phyloP scores from a whole-genome alignment of 768 basidiomycete genomes.

The Peribolospora kevripleyi region DNA sequence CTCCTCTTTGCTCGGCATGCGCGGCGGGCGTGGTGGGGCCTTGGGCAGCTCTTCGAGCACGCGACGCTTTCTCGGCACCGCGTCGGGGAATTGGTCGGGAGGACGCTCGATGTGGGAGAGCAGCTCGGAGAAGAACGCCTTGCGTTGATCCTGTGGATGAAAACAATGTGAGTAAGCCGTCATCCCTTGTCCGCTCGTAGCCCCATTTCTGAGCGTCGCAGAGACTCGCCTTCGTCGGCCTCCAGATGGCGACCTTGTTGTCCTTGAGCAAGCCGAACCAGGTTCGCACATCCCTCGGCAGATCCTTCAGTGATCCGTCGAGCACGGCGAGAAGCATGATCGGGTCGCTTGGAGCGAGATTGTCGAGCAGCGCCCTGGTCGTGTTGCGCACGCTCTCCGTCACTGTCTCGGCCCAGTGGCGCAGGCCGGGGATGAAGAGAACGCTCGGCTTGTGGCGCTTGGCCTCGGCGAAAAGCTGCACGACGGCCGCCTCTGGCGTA shows the following conservation, averaged over 20 bases:
- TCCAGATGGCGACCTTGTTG: constrained; percentile 40
- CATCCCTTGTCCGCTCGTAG: background rate
- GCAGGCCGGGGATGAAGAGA: constrained; percentile 73
- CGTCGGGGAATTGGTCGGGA: constrained; percentile 74
- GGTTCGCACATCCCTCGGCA: constrained; percentile 57
- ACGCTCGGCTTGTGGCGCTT: constrained; percentile 92
- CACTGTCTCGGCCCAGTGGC: constrained; percentile 62
- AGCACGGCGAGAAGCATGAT: constrained; percentile 75
- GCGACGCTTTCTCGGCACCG: constrained; percentile 54
- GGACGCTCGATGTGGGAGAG: constrained; percentile 44
- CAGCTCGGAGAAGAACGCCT: constrained; percentile 50
- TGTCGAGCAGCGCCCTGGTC: constrained; percentile 71
- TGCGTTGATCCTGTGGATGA: constrained; percentile 27
- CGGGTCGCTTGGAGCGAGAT: constrained; percentile 72
- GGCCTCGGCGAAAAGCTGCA: constrained; percentile 86
- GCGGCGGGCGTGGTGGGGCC: constrained; percentile 71
- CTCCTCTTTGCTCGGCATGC: constrained; percentile 56
- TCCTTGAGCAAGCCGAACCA: constrained; percentile 69
- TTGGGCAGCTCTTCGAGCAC: constrained; percentile 62
- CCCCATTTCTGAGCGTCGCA: too few species aligned
- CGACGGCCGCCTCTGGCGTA: constrained; percentile 70
- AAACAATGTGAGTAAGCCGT: background rate
- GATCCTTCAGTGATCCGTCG: constrained; percentile 42
- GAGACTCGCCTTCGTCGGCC: constrained; percentile 25
- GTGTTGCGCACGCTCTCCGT: constrained; percentile 64